phyloP scores from a whole-genome alignment of 805 yeast genomes.

The Dipodascus geniculatus region DNA sequence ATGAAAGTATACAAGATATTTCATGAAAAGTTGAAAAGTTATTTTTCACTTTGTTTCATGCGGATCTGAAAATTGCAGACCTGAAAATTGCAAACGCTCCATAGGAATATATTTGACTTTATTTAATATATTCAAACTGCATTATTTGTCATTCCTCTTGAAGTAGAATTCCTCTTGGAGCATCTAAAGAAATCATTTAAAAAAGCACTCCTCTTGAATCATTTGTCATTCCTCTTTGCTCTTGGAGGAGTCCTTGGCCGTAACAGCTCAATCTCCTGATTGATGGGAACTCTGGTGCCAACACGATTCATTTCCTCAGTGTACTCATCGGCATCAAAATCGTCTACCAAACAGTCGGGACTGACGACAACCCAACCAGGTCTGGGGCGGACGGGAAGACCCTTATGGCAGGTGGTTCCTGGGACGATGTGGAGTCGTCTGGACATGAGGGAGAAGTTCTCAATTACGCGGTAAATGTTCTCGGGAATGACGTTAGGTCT shows the following conservation, averaged over 20 bases:
- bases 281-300: slow-evolving; percentile 52
- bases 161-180: no score
- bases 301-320: slow-evolving; percentile 31
- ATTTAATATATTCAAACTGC: no score
- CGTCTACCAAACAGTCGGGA: slow-evolving; percentile 70
- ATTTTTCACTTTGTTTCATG: no score
- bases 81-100: no score
- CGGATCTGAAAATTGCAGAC: no score
- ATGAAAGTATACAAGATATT: not conserved
- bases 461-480: slow-evolving; percentile 69
- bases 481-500: slow-evolving; percentile 45
- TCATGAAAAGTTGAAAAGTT: no score
- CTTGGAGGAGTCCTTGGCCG: slow-evolving; percentile 71
- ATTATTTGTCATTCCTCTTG: no score
- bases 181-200: no score
- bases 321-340: slow-evolving; percentile 43
- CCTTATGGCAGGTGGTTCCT: slow-evolving; percentile 37
- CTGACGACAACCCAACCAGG: slow-evolving; percentile 87
- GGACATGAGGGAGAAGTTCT: slow-evolving; percentile 75
- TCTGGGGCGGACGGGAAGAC: slow-evolving; percentile 51
- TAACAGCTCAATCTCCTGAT: slow-evolving; percentile 61
- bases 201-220: no score
- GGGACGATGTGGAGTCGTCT: slow-evolving; percentile 82
- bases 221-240: slow-evolving; percentile 1
- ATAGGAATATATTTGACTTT: no score